Conservation (phyloP, 176 grass and related monocot species). For the Canna indica region DNA sequence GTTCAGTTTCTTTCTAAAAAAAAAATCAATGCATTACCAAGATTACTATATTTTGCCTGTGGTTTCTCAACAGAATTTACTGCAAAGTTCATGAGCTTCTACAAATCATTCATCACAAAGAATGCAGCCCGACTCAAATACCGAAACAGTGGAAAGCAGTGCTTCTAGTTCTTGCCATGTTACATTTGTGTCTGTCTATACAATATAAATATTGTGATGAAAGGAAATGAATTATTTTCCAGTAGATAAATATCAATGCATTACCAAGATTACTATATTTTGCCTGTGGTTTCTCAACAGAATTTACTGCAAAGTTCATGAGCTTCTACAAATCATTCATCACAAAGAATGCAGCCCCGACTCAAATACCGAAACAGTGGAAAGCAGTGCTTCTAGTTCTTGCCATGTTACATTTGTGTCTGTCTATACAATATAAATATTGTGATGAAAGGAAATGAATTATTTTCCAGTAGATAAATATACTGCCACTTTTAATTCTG, state of each 20-base stretch:
- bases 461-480: neutral
- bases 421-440: neutral
- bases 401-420: neutral
- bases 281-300: constrained; percentile 25
- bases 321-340: constrained; percentile 43
- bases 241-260: neutral
- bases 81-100: constrained; percentile 60
- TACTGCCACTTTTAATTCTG: too few species aligned
- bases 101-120: constrained; percentile 41
- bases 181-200: neutral
- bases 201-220: neutral
- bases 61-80: constrained; percentile 46
- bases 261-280: neutral
- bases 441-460: neutral
- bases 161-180: neutral
- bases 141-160: neutral
- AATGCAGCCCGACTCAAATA: constrained; percentile 5
- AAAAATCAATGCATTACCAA: neutral
- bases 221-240: neutral
- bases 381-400: neutral
- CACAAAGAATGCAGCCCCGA: constrained; percentile 29
- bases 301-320: constrained; percentile 69
- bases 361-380: neutral
- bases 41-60: neutral
- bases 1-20: neutral